Conservation (phyloP, 352 stramenopile species). For the Phytopythium boreale region DNA sequence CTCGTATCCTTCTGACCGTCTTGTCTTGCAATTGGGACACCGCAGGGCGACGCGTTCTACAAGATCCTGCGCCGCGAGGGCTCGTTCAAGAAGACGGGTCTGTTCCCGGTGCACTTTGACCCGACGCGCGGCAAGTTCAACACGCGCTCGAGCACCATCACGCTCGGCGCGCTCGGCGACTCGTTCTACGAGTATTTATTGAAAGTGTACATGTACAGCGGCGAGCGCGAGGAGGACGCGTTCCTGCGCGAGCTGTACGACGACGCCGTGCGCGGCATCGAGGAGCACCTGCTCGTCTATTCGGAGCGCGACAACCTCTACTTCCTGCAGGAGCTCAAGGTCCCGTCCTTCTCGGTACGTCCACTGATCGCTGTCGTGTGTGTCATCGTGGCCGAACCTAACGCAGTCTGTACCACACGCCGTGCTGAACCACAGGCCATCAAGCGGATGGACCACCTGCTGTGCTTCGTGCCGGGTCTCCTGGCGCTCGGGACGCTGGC, state of each 20-base stretch:
- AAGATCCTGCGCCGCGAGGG: slow-evolving; percentile 64
- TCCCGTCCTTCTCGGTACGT: slow-evolving; percentile 43
- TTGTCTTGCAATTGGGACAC: not conserved
- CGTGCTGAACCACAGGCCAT: slow-evolving; percentile 11
- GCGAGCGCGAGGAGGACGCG: slow-evolving; percentile 57
- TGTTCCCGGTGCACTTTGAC: slow-evolving; percentile 89
- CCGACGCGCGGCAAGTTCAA: slow-evolving; percentile 29
- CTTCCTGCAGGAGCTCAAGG: slow-evolving; percentile 55
- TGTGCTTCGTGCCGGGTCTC: slow-evolving; percentile 94
- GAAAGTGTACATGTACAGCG: slow-evolving; percentile 97
- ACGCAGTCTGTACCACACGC: slow-evolving; percentile 1
- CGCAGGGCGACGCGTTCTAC: slow-evolving; percentile 76
- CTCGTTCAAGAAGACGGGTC: slow-evolving; percentile 70
- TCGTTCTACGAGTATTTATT: slow-evolving; percentile 99
- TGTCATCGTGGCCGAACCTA: not conserved
- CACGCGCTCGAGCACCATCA: slow-evolving; percentile 46
- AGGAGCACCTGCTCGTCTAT: slow-evolving; percentile 87
- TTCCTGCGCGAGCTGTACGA: slow-evolving; percentile 92
- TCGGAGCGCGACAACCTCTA: slow-evolving; percentile 60
- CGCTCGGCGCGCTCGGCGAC: slow-evolving; percentile 94
- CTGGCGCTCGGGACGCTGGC: slow-evolving; percentile 91
- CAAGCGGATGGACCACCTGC: slow-evolving; percentile 95
- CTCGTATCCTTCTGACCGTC: not conserved
- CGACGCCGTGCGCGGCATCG: slow-evolving; percentile 90
- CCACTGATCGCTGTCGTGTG: not conserved